Evolutionary conservation across 371 early-diverging fungal species (phyloP).

Genomic region (Actinomucor elegans): DNA sequence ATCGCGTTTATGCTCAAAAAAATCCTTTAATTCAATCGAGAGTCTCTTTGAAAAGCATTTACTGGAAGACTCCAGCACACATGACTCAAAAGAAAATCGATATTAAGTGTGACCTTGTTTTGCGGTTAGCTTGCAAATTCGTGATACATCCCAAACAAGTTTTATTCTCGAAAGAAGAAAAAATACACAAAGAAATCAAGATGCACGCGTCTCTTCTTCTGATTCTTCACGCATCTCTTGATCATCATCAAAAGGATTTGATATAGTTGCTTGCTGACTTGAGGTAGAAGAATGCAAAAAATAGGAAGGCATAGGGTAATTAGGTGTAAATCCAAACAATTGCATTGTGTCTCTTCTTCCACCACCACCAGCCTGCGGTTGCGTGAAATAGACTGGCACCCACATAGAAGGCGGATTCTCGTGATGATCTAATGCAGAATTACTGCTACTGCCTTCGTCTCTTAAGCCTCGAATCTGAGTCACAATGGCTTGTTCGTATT

Average conservation of each 20-base stretch:
- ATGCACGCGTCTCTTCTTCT: too few species aligned
- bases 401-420: constrained; percentile 12
- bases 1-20: too few species aligned
- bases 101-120: too few species aligned
- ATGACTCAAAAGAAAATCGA: too few species aligned
- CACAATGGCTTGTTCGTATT: constrained; percentile 51
- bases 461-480: constrained; percentile 40
- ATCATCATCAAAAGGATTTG: background rate
- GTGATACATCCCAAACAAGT: too few species aligned
- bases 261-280: background rate
- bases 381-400: constrained; percentile 20
- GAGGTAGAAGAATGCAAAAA: background rate
- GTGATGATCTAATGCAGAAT: background rate
- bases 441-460: background rate
- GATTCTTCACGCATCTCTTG: too few species aligned
- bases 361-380: background rate
- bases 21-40: too few species aligned
- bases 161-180: too few species aligned
- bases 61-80: too few species aligned
- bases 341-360: background rate
- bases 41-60: too few species aligned
- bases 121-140: too few species aligned
- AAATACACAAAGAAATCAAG: too few species aligned
- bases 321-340: constrained; percentile 10
- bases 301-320: background rate